These are phyloP conservation scores for Phytophthora pinifolia DNA, from an alignment of 352 stramenopile genomes.

Conservation along the genomic window DNA sequence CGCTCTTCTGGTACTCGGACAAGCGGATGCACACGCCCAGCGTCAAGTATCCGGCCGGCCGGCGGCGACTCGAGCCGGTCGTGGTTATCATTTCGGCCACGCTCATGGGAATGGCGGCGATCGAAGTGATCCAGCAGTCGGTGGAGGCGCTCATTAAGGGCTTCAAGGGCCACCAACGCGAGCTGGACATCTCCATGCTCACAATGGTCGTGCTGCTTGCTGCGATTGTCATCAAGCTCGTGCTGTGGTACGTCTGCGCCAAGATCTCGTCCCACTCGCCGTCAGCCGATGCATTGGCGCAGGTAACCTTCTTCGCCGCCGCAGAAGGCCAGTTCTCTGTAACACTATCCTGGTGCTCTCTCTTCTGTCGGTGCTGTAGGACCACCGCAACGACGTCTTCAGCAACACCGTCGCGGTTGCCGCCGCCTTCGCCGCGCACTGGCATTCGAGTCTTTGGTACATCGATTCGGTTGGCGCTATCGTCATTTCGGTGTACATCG, in stretches of 20 bases:
- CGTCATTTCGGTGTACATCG: slow-evolving; percentile 96
- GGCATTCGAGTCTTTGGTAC: slow-evolving; percentile 87
- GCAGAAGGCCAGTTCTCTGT: background rate
- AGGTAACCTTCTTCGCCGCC: slow-evolving; percentile 33
- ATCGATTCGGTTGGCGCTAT: slow-evolving; percentile 95
- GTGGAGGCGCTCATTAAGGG: slow-evolving; percentile 80
- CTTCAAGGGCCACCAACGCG: slow-evolving; percentile 56
- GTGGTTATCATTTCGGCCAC: slow-evolving; percentile 95
- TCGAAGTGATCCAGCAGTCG: slow-evolving; percentile 95
- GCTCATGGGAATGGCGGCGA: slow-evolving; percentile 96
- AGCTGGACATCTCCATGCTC: slow-evolving; percentile 67
- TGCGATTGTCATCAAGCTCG: slow-evolving; percentile 82
- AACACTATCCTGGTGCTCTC: slow-evolving; percentile 1
- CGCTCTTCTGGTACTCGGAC: slow-evolving; percentile 94
- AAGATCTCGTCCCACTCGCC: slow-evolving; percentile 67
- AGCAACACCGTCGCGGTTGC: slow-evolving; percentile 92
- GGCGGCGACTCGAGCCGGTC: slow-evolving; percentile 92
- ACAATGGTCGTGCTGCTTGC: slow-evolving; percentile 68
- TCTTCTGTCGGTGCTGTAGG: slow-evolving; percentile 46
- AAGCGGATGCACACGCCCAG: slow-evolving; percentile 87
- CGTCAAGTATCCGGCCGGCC: slow-evolving; percentile 93
- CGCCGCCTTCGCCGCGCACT: slow-evolving; percentile 72
- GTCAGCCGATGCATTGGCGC: slow-evolving; percentile 71
- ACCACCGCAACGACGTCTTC: slow-evolving; percentile 97
- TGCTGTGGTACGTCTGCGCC: slow-evolving; percentile 78